phyloP scores from a whole-genome alignment of 129 eudicot species.

The Daucus carota region DH1_v3.0 NC_030384.2:24356501-24357000 shows the following conservation, averaged over 20 bases:
- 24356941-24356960: constrained; percentile 88
- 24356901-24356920: constrained; percentile 14
- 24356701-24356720: constrained; percentile 63
- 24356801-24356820: constrained; percentile 63
- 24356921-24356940: constrained; percentile 72
- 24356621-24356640: not conserved
- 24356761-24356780: constrained; percentile 65
- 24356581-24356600: not conserved
- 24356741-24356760: constrained; percentile 39
- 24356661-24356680: not conserved
- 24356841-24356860: not conserved
- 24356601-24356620: not conserved
- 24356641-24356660: not conserved
- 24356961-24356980: constrained; percentile 80
- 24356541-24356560: not conserved
- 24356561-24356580: no score
- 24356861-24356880: not conserved
- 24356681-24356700: constrained; percentile 34
- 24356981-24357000: constrained; percentile 65
- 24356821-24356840: not conserved
- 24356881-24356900: not conserved
- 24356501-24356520: not conserved
- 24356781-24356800: constrained; percentile 85
- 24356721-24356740: constrained; percentile 59
- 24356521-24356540: not conserved